Percentiles rank a stretch among this genome's conserved stretches.
Evolutionary conservation across 2,329 filamentous ascomycete genomes (phyloP).

Genomic region (Mycocentrospora acerina): DNA sequence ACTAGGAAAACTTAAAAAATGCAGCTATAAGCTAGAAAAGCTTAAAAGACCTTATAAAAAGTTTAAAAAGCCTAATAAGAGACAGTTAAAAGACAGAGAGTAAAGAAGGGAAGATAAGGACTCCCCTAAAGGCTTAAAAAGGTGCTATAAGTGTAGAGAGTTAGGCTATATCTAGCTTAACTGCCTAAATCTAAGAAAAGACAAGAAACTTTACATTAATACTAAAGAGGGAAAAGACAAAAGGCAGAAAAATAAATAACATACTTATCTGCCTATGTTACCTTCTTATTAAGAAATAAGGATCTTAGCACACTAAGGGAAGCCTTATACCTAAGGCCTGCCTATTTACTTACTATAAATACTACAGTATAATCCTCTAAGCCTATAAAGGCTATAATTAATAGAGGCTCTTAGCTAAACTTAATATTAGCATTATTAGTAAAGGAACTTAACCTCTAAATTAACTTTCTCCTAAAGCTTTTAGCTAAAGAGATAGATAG

Average conservation of each 20-base stretch:
- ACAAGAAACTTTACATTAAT: too few relatives aligned
- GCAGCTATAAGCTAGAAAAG: background rate
- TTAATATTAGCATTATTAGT: too few relatives aligned
- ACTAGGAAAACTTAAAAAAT: background rate
- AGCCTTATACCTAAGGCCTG: background rate
- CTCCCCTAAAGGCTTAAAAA: background rate
- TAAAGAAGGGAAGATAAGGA: too few relatives aligned
- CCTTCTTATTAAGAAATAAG: background rate
- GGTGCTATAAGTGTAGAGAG: background rate
- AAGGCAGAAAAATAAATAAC: background rate
- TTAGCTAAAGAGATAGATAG: background rate
- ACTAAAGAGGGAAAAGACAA: background rate
- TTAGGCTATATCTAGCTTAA: background rate
- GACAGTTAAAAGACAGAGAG: too few relatives aligned
- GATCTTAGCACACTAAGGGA: background rate
- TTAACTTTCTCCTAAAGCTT: too few relatives aligned
- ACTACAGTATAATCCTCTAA: background rate
- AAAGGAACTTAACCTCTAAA: too few relatives aligned
- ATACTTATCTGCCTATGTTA: background rate
- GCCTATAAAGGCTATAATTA: constrained; percentile 1
- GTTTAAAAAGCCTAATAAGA: too few relatives aligned
- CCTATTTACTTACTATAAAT: background rate
- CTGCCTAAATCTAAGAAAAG: too few relatives aligned
- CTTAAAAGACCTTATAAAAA: background rate
- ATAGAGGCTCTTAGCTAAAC: background rate